Percentiles rank a stretch among this genome's conserved stretches.
These are phyloP conservation scores for Plasmodium inui DNA, from an alignment of 169 alveolate genomes.

Conservation along the genomic window DNA sequence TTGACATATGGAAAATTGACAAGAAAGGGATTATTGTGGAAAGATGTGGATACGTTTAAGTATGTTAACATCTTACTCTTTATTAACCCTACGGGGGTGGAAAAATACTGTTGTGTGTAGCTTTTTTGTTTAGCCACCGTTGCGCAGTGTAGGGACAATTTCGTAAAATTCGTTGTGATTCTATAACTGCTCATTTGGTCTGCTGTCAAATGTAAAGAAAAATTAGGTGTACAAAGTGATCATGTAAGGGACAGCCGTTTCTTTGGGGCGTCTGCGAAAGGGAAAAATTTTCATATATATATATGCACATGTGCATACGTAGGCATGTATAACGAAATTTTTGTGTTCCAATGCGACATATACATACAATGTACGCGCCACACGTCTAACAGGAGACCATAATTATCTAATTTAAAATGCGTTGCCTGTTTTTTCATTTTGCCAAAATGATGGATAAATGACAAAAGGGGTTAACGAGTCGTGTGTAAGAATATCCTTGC, in stretches of 20 bases:
- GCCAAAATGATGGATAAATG: neutral
- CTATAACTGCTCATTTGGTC: neutral
- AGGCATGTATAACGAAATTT: neutral
- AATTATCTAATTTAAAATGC: too few species aligned
- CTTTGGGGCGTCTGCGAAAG: neutral
- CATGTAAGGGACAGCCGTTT: neutral
- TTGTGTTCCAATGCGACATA: neutral
- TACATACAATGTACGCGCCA: too few species aligned
- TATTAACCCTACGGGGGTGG: neutral
- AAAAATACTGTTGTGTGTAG: neutral
- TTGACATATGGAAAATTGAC: neutral
- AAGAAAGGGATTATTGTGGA: neutral
- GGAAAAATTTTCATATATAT: neutral
- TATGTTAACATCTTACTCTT: neutral
- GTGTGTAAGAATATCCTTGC: neutral
- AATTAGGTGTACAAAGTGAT: neutral
- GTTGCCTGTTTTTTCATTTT: neutral
- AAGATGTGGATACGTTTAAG: neutral
- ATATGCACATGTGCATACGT: neutral
- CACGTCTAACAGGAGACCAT: too few species aligned
- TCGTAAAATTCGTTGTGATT: neutral
- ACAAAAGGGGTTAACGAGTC: neutral
- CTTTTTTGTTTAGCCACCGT: neutral
- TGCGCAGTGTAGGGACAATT: neutral
- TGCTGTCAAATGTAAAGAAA: neutral